Percentiles rank a stretch among this genome's conserved stretches.
These are phyloP conservation scores for Cryphonectria radicalis DNA, from an alignment of 2,329 filamentous ascomycete genomes.

Conservation along the genomic window DNA sequence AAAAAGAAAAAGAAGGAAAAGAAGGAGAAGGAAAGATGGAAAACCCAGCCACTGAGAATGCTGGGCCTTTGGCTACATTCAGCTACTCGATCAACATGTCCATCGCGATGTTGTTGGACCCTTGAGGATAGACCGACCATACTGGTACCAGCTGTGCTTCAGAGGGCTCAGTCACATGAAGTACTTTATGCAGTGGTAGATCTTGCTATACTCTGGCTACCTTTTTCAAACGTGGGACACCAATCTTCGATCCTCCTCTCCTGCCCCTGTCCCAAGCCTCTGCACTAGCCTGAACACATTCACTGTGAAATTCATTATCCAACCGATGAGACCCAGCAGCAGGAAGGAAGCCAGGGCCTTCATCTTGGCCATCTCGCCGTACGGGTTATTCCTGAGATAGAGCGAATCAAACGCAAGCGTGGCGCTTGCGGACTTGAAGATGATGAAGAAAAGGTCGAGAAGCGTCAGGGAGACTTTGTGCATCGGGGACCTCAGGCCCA, in stretches of 20 bases:
- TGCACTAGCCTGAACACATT: slow-evolving; percentile 76
- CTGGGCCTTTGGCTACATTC: neutral
- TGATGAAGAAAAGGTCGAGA: slow-evolving; percentile 93
- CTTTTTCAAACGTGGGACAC: slow-evolving; percentile 7
- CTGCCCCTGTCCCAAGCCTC: slow-evolving; percentile 61
- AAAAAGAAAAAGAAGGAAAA: no score
- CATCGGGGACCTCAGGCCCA: slow-evolving; percentile 81
- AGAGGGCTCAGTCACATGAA: neutral
- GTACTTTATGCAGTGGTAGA: neutral
- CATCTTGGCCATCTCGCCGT: slow-evolving; percentile 28
- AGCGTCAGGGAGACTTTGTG: slow-evolving; percentile 90
- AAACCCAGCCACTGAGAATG: neutral
- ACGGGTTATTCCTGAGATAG: slow-evolving; percentile 54
- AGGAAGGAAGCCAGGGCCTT: slow-evolving; percentile 77
- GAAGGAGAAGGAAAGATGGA: neutral
- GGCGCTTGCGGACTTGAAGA: slow-evolving; percentile 93
- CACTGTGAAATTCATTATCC: slow-evolving; percentile 87
- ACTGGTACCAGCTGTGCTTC: neutral
- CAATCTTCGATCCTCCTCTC: slow-evolving; percentile 46
- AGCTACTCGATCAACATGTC: neutral
- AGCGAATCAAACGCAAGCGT: slow-evolving; percentile 87
- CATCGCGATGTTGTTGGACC: no score
- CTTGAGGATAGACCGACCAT: neutral
- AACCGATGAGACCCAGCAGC: slow-evolving; percentile 81
- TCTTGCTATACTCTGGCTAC: neutral